Evolutionary conservation across 2,329 filamentous ascomycete species (phyloP), one percentile per base, ranked within the genome.

Genomic region (Penicillium sp.): DNA sequence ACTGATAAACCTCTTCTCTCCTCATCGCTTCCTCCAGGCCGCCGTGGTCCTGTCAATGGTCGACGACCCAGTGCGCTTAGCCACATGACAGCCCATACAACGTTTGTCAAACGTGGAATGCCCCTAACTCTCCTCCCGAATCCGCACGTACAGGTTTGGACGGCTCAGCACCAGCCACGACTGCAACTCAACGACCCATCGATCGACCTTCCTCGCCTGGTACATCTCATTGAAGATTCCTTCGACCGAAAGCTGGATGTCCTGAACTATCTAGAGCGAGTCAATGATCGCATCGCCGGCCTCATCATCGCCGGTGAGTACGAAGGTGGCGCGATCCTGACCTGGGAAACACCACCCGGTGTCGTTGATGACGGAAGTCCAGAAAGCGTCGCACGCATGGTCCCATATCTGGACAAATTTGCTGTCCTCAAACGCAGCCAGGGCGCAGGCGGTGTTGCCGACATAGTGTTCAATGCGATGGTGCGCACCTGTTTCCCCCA

Each of bases 401-500:
- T 99, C 0, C 94, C 94, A 0, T 99, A 99, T 70, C 82, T 99
- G 27, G 94, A 99, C 75, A 99, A 99, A 72, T 97, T 99, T 69
- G 94, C 94, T 0, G 94, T 99, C 0, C 80, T 96, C 15, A 93
- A 89, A 63, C 88, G 86, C 57, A 89, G 88, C 12, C 94, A 99
- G 72, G 94, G 94, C 0, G 90, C 89, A 0, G 91, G 91, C 1
- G 93, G 94, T 3, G 92, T 97, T 3, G 93, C 94, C 1, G 94
- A 99, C 69, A 89, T 97, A 37, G 89, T 99, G 7, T 99, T 97
- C 77, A 96, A 95, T 59, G 88, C 92, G 31, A 96, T 99, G 89
- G 90, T 96, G 5, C 84, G 89, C 26, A 86, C 88, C 20, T 96
- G 92, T 66, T 95, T 97, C 63, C 92, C 92, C 0, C 75, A 85